These are phyloP conservation scores for Sarcocystis neurona DNA, from an alignment of 169 alveolate genomes.

Conservation along the genomic window DNA sequence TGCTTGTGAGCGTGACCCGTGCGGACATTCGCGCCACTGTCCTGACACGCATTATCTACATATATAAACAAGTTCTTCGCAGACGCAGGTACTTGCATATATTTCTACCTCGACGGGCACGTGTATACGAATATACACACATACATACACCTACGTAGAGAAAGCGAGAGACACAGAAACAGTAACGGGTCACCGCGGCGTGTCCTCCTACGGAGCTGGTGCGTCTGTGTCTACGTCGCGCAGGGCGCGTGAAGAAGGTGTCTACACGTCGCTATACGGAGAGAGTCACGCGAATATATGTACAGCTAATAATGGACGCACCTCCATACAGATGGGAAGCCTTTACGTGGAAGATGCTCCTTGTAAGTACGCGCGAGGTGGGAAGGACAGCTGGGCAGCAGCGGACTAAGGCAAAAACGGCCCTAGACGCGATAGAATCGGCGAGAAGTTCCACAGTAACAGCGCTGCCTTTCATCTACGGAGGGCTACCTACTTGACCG, in stretches of 20 bases:
- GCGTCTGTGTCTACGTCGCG: background rate
- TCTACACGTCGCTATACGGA: background rate
- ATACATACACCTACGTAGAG: background rate
- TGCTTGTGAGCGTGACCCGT: too few species aligned
- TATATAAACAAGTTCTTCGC: too few species aligned
- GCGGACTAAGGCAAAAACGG: too few species aligned
- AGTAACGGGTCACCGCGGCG: background rate
- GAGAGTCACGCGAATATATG: background rate
- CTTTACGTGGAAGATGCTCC: background rate
- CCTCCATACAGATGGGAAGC: background rate
- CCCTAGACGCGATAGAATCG: too few species aligned
- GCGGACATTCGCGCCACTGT: too few species aligned
- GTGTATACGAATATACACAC: background rate
- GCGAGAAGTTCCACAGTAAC: too few species aligned
- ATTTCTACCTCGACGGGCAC: background rate
- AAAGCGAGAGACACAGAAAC: background rate
- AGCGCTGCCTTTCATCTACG: too few species aligned
- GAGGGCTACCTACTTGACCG: too few species aligned
- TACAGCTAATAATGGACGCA: background rate
- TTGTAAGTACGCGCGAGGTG: too few species aligned
- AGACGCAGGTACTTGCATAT: too few species aligned
- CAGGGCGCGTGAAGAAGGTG: background rate
- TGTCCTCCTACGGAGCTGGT: background rate
- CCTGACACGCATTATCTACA: too few species aligned
- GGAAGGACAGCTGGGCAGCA: too few species aligned